A percentile compares a stretch with the other conserved stretches of the same genome.
These are phyloP conservation scores for Fragaria iinumae DNA, from an alignment of 306 rosid genomes.

Conservation along the genomic window DNA sequence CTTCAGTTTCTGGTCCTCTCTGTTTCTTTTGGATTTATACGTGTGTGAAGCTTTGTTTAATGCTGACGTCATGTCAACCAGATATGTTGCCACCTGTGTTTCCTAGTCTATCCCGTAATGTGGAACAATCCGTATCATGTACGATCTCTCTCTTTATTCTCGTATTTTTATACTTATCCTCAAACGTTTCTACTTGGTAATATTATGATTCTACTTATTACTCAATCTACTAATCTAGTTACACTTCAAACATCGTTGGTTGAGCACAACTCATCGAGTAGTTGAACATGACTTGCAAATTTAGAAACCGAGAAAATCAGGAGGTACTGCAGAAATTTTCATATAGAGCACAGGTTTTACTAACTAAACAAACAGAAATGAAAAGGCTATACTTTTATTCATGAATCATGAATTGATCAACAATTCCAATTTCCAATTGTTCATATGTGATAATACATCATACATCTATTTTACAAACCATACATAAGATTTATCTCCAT, in stretches of 20 bases:
- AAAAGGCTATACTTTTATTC: not conserved
- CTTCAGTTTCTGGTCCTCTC: not conserved
- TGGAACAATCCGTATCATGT: not conserved
- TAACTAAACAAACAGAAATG: not conserved
- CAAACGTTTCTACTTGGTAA: no score
- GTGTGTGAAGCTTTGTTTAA: not conserved
- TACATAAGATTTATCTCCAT: not conserved
- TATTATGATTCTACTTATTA: not conserved
- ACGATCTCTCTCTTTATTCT: not conserved
- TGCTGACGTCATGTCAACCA: constrained; percentile 5
- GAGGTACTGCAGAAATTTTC: no score
- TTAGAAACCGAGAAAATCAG: no score
- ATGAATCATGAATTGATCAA: not conserved
- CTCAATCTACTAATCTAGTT: not conserved
- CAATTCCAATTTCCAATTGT: not conserved
- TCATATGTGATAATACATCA: not conserved
- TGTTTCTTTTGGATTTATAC: not conserved
- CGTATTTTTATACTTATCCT: not conserved
- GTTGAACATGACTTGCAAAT: no score
- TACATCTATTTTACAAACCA: not conserved
- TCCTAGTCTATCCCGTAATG: not conserved
- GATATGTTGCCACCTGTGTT: not conserved
- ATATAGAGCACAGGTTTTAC: no score
- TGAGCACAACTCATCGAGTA: no score
- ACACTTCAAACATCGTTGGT: no score